Percentiles rank a stretch among this genome's conserved stretches.
phyloP scores from a whole-genome alignment of 495 filamentous ascomycete genomes.

The Talaromyces wortmannii region DNA sequence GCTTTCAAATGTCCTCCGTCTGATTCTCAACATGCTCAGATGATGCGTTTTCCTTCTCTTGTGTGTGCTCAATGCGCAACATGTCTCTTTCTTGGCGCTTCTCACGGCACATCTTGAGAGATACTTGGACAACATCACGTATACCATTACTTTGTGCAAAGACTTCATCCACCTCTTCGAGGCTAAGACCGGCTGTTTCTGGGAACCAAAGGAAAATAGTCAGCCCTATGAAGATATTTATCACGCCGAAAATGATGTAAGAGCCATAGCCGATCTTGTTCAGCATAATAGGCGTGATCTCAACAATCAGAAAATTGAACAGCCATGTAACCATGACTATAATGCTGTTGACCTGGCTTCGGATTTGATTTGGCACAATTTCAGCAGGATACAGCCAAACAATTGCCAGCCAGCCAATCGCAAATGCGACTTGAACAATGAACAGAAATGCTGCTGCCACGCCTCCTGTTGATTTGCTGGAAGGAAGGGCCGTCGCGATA shows the following conservation, averaged over 20 bases:
- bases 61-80: too few relatives aligned
- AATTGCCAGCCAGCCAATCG: conserved; percentile 73
- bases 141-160: conserved; percentile 17
- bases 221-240: conserved; percentile 64
- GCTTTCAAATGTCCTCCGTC: too few relatives aligned
- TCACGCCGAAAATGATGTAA: conserved; percentile 57
- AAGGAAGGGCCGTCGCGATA: conserved; percentile 27
- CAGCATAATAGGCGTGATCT: conserved; percentile 37
- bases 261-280: conserved; percentile 20
- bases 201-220: conserved; percentile 68
- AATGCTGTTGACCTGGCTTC: conserved; percentile 53
- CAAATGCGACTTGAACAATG: conserved; percentile 70
- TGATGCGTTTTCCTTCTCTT: background rate
- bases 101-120: background rate
- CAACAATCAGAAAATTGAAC: conserved; percentile 39
- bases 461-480: conserved; percentile 32
- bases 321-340: conserved; percentile 42
- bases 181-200: conserved; percentile 58
- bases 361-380: conserved; percentile 64
- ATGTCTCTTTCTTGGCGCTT: too few relatives aligned
- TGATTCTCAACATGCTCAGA: background rate
- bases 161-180: conserved; percentile 71
- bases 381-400: conserved; percentile 71
- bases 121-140: background rate
- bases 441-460: conserved; percentile 58